Percentiles rank a stretch among this genome's conserved stretches.
phyloP scores from a whole-genome alignment of 495 filamentous ascomycete genomes.

The Pseudoneurospora amorphoporcata region DNA sequence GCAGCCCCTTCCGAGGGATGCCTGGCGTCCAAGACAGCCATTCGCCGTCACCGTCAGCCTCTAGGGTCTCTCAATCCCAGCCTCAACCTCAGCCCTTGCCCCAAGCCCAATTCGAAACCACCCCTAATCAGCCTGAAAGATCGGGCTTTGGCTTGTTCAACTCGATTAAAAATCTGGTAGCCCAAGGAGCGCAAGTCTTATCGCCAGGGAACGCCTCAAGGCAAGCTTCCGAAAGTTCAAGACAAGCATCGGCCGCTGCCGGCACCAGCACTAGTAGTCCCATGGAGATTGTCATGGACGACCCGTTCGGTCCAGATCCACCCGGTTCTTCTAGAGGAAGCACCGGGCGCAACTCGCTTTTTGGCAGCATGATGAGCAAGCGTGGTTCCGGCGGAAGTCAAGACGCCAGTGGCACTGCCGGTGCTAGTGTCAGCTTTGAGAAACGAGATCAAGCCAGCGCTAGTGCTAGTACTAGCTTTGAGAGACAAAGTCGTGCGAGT shows the following conservation, averaged over 20 bases:
- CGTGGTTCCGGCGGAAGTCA: neutral
- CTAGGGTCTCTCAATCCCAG: neutral
- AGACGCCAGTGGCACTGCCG: neutral
- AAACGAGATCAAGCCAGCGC: neutral
- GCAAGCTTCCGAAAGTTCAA: neutral
- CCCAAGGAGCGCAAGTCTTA: slow-evolving; percentile 15
- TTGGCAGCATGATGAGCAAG: slow-evolving; percentile 6
- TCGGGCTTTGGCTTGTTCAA: slow-evolving; percentile 18
- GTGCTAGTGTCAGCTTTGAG: neutral
- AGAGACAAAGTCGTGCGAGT: neutral
- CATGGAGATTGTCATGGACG: slow-evolving; percentile 10
- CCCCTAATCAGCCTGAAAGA: slow-evolving; percentile 2
- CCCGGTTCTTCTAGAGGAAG: slow-evolving; percentile 8
- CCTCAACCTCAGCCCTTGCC: neutral
- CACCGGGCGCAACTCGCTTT: slow-evolving; percentile 12
- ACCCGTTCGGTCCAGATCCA: slow-evolving; percentile 24
- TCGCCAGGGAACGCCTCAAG: slow-evolving; percentile 12
- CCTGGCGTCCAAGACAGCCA: slow-evolving; percentile 23
- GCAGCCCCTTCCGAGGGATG: slow-evolving; percentile 41
- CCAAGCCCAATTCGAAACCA: neutral
- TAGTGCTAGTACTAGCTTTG: neutral
- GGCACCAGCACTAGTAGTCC: neutral
- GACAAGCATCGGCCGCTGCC: neutral
- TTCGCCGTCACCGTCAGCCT: slow-evolving; percentile 14
- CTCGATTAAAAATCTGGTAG: slow-evolving; percentile 18